A percentile compares a stretch with the other conserved stretches of the same genome.
Conservation (phyloP, 1,284 basidiomycete species). For the Sanguinoderma infundibulare region DNA sequence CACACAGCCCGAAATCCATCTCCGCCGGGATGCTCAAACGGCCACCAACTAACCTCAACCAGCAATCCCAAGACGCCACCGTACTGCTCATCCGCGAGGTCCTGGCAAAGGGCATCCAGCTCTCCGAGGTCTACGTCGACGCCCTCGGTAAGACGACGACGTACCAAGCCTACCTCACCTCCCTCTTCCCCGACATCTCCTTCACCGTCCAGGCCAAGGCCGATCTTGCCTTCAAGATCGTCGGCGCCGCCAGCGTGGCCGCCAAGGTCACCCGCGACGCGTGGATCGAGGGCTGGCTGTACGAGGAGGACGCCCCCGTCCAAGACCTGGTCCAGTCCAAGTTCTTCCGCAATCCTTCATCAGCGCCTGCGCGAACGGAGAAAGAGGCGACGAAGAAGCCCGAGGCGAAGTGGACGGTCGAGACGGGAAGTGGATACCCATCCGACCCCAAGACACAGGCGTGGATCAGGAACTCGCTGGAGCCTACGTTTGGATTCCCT, state of each 20-base stretch:
- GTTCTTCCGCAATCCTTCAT: not conserved
- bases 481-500: conserved; percentile 93
- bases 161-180: conserved; percentile 83
- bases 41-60: conserved; percentile 89
- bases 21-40: conserved; percentile 89
- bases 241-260: conserved; percentile 94
- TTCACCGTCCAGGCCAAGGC: conserved; percentile 95
- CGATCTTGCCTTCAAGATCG: conserved; percentile 95
- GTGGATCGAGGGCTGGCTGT: conserved; percentile 87
- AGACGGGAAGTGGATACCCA: conserved; percentile 86
- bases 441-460: conserved; percentile 93
- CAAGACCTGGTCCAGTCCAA: conserved; percentile 1
- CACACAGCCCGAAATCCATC: conserved; percentile 84
- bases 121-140: conserved; percentile 96
- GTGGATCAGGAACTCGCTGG: conserved; percentile 80
- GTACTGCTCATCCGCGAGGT: conserved; percentile 87
- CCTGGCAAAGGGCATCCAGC: conserved; percentile 76
- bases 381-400: conserved; percentile 6
- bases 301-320: conserved; percentile 54
- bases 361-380: not conserved
- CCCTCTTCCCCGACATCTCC: conserved; percentile 78
- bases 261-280: conserved; percentile 96
- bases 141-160: conserved; percentile 89
- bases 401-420: conserved; percentile 41
- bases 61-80: conserved; percentile 93